Evolutionary conservation across 2,329 filamentous ascomycete species (phyloP).

Genomic region (Arthrobotrys musiformis): DNA sequence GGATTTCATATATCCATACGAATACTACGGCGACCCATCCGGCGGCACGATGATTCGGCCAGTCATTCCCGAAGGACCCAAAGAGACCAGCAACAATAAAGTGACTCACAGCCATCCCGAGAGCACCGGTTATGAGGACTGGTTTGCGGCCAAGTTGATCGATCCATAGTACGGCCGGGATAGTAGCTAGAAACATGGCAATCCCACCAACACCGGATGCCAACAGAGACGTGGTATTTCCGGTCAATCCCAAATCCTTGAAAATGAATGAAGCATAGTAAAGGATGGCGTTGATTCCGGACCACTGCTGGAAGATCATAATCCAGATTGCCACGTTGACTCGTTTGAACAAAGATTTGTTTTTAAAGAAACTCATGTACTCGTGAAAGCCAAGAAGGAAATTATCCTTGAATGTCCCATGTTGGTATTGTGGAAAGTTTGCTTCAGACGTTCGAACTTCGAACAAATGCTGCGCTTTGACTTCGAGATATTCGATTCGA

Average conservation of each 20-base stretch:
- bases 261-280: conserved; percentile 68
- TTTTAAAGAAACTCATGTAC: conserved; percentile 68
- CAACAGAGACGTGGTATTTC: conserved; percentile 69
- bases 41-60: conserved; percentile 66
- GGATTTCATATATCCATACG: conserved; percentile 72
- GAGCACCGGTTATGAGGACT: conserved; percentile 65
- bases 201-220: conserved; percentile 79
- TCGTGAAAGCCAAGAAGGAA: conserved; percentile 66
- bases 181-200: conserved; percentile 74
- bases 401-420: conserved; percentile 60
- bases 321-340: conserved; percentile 63
- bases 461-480: conserved; percentile 65
- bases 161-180: conserved; percentile 66
- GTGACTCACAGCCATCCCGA: conserved; percentile 66
- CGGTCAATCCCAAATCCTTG: conserved; percentile 64
- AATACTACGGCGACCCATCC: conserved; percentile 71
- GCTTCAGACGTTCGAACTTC: conserved; percentile 66
- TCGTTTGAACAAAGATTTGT: conserved; percentile 68
- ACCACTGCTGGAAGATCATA: conserved; percentile 67
- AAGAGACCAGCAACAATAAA: conserved; percentile 69
- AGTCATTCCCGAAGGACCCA: conserved; percentile 67
- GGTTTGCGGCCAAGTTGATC: conserved; percentile 66
- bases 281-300: conserved; percentile 66
- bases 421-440: conserved; percentile 63
- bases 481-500: conserved; percentile 66